Percentiles rank a stretch among this genome's conserved stretches.
Conservation (phyloP, 2,329 filamentous ascomycete genomes). For the Trichoderma koningii region DNA sequence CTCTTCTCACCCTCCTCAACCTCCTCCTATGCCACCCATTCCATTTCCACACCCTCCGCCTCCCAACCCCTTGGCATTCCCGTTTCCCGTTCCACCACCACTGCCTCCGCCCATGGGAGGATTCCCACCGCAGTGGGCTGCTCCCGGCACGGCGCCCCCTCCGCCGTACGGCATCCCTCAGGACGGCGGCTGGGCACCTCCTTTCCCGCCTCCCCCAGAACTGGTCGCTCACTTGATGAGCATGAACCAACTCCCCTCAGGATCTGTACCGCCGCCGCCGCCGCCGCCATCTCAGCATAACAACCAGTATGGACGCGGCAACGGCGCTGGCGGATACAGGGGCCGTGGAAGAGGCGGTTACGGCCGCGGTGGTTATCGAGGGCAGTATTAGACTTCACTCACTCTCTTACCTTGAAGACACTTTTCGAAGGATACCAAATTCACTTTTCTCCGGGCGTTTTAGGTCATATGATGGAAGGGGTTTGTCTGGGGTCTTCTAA, state of each 20-base stretch:
- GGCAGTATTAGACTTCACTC: slow-evolving; percentile 22
- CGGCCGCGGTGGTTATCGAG: slow-evolving; percentile 37
- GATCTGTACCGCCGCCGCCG: slow-evolving; percentile 17
- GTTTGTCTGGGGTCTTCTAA: neutral
- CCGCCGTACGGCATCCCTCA: slow-evolving; percentile 36
- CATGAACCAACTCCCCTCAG: slow-evolving; percentile 30
- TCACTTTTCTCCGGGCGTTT: slow-evolving; percentile 2
- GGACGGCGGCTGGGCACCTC: slow-evolving; percentile 13
- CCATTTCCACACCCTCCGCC: slow-evolving; percentile 7
- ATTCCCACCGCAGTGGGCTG: slow-evolving; percentile 23
- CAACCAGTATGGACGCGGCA: slow-evolving; percentile 33
- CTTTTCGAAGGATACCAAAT: neutral
- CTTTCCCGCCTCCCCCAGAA: slow-evolving; percentile 26
- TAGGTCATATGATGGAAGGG: neutral
- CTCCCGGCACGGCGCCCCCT: slow-evolving; percentile 40
- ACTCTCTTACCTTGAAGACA: too few species aligned
- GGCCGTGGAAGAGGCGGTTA: slow-evolving; percentile 39
- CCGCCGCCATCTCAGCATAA: slow-evolving; percentile 30
- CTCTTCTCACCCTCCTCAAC: slow-evolving; percentile 33
- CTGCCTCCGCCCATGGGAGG: slow-evolving; percentile 27
- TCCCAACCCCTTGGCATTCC: neutral
- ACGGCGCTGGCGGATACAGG: slow-evolving; percentile 33
- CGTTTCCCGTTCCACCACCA: slow-evolving; percentile 10
- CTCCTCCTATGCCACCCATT: slow-evolving; percentile 30
- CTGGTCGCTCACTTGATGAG: slow-evolving; percentile 30